phyloP scores from a whole-genome alignment of 2,329 filamentous ascomycete genomes.

The Monosporascus sp. region DNA sequence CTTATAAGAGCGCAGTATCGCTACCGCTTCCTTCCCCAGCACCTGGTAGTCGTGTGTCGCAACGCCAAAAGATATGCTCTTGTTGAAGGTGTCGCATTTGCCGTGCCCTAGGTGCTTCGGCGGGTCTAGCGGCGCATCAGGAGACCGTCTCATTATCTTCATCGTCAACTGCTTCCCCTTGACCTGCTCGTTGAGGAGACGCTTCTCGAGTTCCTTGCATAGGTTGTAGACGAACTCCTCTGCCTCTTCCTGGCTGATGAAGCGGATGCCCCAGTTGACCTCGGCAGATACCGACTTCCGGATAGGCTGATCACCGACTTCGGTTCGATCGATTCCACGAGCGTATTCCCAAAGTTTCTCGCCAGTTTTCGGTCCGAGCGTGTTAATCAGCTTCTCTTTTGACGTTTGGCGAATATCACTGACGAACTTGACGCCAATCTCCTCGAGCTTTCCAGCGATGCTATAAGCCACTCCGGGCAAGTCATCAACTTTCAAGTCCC shows the following conservation, averaged over 20 bases:
- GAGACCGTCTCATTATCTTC: slow-evolving; percentile 86
- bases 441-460: slow-evolving; percentile 81
- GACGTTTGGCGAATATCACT: slow-evolving; percentile 74
- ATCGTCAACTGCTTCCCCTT: slow-evolving; percentile 85
- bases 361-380: slow-evolving; percentile 86
- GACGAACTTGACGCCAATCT: slow-evolving; percentile 75
- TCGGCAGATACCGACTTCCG: slow-evolving; percentile 96
- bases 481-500: slow-evolving; percentile 69
- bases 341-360: slow-evolving; percentile 88
- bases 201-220: slow-evolving; percentile 76
- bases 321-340: slow-evolving; percentile 76
- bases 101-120: slow-evolving; percentile 92
- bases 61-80: slow-evolving; percentile 75
- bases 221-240: slow-evolving; percentile 86
- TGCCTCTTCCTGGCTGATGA: slow-evolving; percentile 84
- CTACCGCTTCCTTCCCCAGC: slow-evolving; percentile 78
- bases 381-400: slow-evolving; percentile 67
- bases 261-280: slow-evolving; percentile 97
- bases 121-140: slow-evolving; percentile 84
- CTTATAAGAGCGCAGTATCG: slow-evolving; percentile 72
- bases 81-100: slow-evolving; percentile 91
- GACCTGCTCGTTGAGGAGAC: slow-evolving; percentile 76
- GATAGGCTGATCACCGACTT: slow-evolving; percentile 79
- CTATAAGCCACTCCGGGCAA: slow-evolving; percentile 91
- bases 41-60: slow-evolving; percentile 70